These are phyloP conservation scores for Paramecium primaurelia DNA, from an alignment of 73 alveolate species.

Conservation along the genomic window DNA sequence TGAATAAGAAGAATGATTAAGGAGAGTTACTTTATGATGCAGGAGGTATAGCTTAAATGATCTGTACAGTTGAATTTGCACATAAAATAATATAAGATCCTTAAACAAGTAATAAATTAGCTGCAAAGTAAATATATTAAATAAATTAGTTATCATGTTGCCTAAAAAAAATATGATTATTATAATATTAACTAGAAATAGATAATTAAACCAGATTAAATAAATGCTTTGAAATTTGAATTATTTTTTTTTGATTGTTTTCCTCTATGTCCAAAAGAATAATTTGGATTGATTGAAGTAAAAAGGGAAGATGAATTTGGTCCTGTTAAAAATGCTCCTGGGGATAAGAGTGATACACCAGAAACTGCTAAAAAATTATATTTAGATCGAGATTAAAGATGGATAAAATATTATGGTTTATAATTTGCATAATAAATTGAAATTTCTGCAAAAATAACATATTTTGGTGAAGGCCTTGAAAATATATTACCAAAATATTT, in stretches of 20 bases:
- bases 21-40: conserved; percentile 66
- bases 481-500: background rate
- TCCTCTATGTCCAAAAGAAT: conserved; percentile 56
- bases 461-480: conserved; percentile 16
- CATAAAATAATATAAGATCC: background rate
- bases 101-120: background rate
- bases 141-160: conserved; percentile 71
- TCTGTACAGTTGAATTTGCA: conserved; percentile 52
- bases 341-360: conserved; percentile 74
- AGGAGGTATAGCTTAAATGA: conserved; percentile 75
- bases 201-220: conserved; percentile 51
- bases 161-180: conserved; percentile 69
- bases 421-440: background rate
- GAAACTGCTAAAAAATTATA: conserved; percentile 71
- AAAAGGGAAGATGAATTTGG: conserved; percentile 81
- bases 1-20: conserved; percentile 17
- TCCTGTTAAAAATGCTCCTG: conserved; percentile 85
- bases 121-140: background rate
- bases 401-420: conserved; percentile 65
- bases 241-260: conserved; percentile 72
- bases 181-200: conserved; percentile 57
- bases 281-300: conserved; percentile 66
- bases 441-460: background rate
- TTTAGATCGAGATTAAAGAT: conserved; percentile 51
- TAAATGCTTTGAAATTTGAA: conserved; percentile 79